phyloP scores from a whole-genome alignment of 2,329 filamentous ascomycete species.

The Pseudocercospora pini-densiflorae region DNA sequence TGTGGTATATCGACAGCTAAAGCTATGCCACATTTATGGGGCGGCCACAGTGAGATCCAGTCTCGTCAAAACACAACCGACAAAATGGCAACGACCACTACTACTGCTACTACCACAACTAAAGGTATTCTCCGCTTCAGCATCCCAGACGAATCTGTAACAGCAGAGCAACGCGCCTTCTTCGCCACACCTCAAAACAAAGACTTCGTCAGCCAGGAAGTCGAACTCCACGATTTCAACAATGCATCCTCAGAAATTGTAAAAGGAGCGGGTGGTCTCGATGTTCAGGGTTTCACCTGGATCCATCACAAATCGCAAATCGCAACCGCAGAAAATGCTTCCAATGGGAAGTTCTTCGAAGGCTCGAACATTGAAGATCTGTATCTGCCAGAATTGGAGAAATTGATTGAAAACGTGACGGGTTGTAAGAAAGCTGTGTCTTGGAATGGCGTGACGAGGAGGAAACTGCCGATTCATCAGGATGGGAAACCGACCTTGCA shows the following conservation, averaged over 20 bases:
- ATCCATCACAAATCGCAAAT: slow-evolving; percentile 10
- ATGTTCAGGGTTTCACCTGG: slow-evolving; percentile 16
- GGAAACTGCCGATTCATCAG: slow-evolving; percentile 10
- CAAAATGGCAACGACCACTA: not conserved
- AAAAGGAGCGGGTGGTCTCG: slow-evolving; percentile 1
- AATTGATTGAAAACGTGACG: not conserved
- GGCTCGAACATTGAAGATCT: slow-evolving; percentile 6
- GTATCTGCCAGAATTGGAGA: slow-evolving; percentile 7
- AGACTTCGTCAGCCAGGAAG: not conserved
- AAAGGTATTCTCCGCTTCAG: slow-evolving; percentile 15
- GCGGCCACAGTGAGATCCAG: no score
- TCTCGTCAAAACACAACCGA: no score
- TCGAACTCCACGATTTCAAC: slow-evolving; percentile 8
- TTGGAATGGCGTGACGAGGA: slow-evolving; percentile 7
- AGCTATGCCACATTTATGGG: not conserved
- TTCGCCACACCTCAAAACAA: slow-evolving; percentile 17
- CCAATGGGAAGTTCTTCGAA: slow-evolving; percentile 5
- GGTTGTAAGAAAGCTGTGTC: slow-evolving; percentile 7
- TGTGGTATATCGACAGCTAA: not conserved
- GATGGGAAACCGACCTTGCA: slow-evolving; percentile 7
- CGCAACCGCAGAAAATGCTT: not conserved
- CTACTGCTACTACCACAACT: not conserved
- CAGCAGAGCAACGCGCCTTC: slow-evolving; percentile 11
- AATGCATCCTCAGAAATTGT: not conserved
- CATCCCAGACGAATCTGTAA: slow-evolving; percentile 7